Conservation (phyloP, 495 filamentous ascomycete species). For the Penicillium subrubescens region DNA sequence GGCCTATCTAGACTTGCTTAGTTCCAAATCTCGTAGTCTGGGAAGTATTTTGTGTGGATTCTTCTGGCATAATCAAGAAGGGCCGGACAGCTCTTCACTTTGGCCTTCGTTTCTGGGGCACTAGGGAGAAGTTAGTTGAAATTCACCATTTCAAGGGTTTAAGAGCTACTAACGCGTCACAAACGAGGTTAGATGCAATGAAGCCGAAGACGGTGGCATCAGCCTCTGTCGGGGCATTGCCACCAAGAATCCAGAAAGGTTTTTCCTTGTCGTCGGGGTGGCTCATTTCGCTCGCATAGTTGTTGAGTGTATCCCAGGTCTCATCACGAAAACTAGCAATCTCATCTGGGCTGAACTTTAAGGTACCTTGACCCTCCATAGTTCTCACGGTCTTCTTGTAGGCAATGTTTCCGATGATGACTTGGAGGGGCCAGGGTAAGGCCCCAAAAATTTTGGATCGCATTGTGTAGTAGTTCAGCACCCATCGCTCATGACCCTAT, state of each 20-base stretch:
- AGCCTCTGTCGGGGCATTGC: slow-evolving; percentile 54
- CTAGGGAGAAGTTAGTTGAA: slow-evolving; percentile 29
- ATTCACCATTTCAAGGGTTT: neutral
- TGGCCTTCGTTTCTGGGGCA: slow-evolving; percentile 44
- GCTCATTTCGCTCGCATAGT: slow-evolving; percentile 31
- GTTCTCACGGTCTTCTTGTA: slow-evolving; percentile 45
- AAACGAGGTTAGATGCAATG: slow-evolving; percentile 50
- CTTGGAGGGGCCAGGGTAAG: slow-evolving; percentile 53
- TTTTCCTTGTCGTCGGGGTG: slow-evolving; percentile 20
- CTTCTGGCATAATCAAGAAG: slow-evolving; percentile 58
- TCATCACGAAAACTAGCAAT: slow-evolving; percentile 45
- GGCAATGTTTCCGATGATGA: slow-evolving; percentile 54
- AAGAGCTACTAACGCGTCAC: slow-evolving; percentile 51
- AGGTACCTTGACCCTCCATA: slow-evolving; percentile 58
- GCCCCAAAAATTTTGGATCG: slow-evolving; percentile 50
- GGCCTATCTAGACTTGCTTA: neutral
- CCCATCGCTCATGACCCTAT: slow-evolving; percentile 48
- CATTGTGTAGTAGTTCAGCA: slow-evolving; percentile 64
- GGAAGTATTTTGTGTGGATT: slow-evolving; percentile 61
- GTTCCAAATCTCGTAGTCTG: slow-evolving; percentile 53
- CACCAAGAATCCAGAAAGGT: slow-evolving; percentile 61
- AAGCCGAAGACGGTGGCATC: slow-evolving; percentile 62
- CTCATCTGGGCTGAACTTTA: slow-evolving; percentile 52
- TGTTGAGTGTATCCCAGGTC: slow-evolving; percentile 55
- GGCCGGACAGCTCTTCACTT: slow-evolving; percentile 47